phyloP scores from a whole-genome alignment of 257 asterid genomes.

The Mentha longifolia region DNA sequence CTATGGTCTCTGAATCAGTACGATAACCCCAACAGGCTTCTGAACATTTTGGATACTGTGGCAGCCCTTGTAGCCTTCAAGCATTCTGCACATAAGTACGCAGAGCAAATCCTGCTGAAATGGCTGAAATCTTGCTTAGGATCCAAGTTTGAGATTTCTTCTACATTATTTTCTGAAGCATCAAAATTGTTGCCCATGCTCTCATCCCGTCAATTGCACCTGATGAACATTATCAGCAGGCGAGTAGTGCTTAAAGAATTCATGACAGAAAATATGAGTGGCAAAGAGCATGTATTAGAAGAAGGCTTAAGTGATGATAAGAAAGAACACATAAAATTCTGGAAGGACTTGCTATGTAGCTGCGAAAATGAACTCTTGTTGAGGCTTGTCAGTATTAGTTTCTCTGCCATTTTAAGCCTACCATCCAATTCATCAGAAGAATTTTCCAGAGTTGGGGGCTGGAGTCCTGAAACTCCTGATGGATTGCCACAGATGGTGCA shows the following conservation, averaged over 20 bases:
- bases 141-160: constrained; percentile 41
- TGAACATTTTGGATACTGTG: constrained; percentile 77
- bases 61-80: constrained; percentile 75
- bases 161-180: constrained; percentile 44
- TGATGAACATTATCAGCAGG: constrained; percentile 68
- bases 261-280: constrained; percentile 33
- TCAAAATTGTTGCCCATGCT: constrained; percentile 47
- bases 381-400: constrained; percentile 65
- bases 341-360: constrained; percentile 62
- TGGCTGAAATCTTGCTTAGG: constrained; percentile 67
- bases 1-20: constrained; percentile 66
- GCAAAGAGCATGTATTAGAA: constrained; percentile 37
- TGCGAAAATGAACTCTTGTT: constrained; percentile 77
- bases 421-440: constrained; percentile 38
- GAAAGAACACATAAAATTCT: constrained; percentile 42
- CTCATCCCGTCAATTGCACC: constrained; percentile 78
- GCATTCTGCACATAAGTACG: constrained; percentile 56
- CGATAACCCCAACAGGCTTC: constrained; percentile 51
- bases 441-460: constrained; percentile 35
- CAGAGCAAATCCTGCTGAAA: constrained; percentile 53
- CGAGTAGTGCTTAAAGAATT: constrained; percentile 57
- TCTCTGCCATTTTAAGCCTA: constrained; percentile 45
- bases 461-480: constrained; percentile 57
- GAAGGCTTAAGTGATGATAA: constrained; percentile 41
- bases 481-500: constrained; percentile 80